Base-by-base conservation (phyloP, 2,329 filamentous ascomycete genomes). In the Penicillium sp. region DNA sequence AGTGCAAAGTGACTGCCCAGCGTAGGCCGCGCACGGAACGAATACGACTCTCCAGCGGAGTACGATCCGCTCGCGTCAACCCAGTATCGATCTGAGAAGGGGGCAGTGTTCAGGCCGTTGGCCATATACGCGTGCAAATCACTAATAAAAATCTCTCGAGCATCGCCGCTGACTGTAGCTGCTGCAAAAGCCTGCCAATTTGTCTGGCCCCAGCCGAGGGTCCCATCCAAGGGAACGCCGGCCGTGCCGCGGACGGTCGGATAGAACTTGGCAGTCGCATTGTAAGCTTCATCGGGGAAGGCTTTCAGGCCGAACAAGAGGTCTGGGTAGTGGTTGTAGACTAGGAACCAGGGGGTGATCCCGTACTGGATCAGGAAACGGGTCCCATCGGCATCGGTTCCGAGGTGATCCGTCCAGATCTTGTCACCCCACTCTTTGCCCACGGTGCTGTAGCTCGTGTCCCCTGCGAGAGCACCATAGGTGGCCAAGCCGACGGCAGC, bases 321-420 rank as follows among this genome's bases (percentile, higher is more conserved):
- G 51, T 74, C 71, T 13, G 70, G 57, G 43, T 66, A 75, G 36
- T 72, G 63, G 53, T 74, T 74, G 58, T 66, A 74, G 14, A 66
- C 58, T 18, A 67, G 58, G 44, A 63, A 64, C 62, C 64, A 71
- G 14, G 61, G 54, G 14, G 57, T 50, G 30, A 48, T 61, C 11
- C 56, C 60, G 46, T 72, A 74, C 39, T 68, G 59, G n/a, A 69
- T 63, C 25, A 66, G 63, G 45, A 70, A 73, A 54, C 68, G 65
- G 18, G 68, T 68, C 18, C 66, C 64, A 16, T 62, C 51, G 4
- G 60, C 55, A 49, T 70, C 67, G 3, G 62, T 66, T 3, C 63
- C 69, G 7, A 68, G 57, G 8, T 60, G 64, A 16, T 66, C 60
- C 20, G 59, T 57, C 52, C 69, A 69, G 38, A 72, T 62, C 1